These are phyloP conservation scores for Phlyctochytrium planicorne DNA, from an alignment of 192 early-diverging fungal species.

Conservation along the genomic window DNA sequence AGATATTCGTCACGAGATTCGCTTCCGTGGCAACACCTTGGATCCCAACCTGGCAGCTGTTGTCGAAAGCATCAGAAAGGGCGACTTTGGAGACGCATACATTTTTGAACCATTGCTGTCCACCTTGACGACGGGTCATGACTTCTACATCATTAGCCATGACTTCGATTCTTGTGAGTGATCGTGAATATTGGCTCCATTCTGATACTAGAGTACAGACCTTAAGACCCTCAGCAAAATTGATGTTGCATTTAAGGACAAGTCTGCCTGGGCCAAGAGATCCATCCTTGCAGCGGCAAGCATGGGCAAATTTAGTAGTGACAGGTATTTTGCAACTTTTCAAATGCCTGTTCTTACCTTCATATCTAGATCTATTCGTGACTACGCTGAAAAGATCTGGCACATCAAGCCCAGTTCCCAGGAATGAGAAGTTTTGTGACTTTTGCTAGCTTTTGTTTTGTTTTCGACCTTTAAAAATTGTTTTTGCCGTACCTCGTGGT, in stretches of 20 bases:
- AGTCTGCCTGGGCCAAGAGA: constrained; percentile 80
- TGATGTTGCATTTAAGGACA: constrained; percentile 84
- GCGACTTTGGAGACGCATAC: constrained; percentile 71
- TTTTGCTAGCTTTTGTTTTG: neutral
- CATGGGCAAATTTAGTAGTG: constrained; percentile 91
- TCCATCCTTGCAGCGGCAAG: constrained; percentile 85
- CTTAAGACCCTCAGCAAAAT: constrained; percentile 75
- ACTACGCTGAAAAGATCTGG: constrained; percentile 95
- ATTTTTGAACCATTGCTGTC: constrained; percentile 49
- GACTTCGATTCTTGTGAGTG: constrained; percentile 80
- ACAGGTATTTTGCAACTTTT: constrained; percentile 46
- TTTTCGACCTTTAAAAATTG: neutral
- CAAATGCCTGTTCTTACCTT: too few species aligned
- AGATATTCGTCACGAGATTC: constrained; percentile 81
- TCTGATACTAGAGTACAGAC: constrained; percentile 31
- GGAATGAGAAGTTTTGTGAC: neutral
- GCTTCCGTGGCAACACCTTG: constrained; percentile 73
- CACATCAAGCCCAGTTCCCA: constrained; percentile 33
- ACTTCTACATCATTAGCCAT: constrained; percentile 81
- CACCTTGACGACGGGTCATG: constrained; percentile 69
- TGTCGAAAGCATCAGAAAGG: constrained; percentile 74
- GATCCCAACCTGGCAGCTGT: constrained; percentile 79
- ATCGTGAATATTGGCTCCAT: constrained; percentile 11
- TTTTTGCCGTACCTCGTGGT: neutral
- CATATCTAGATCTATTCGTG: constrained; percentile 78